Evolutionary conservation across 2,329 filamentous ascomycete species (phyloP), one percentile per base, ranked within the genome.

Genomic region (Epichloe baconii): DNA sequence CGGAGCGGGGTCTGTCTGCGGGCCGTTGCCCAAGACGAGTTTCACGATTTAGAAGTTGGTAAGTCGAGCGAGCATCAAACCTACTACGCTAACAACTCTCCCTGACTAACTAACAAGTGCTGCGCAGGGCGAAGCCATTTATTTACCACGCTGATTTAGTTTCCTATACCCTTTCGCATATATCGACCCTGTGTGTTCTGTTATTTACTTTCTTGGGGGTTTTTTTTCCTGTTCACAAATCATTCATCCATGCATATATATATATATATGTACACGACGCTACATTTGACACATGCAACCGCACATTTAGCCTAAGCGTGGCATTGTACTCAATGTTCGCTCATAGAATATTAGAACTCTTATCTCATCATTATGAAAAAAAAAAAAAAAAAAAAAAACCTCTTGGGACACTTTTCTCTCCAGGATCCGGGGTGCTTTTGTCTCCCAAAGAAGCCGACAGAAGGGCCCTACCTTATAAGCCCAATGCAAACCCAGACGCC

Each of bases 401-500:
- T 31, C 26, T 31, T 31, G 26, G 8, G 8, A 31, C 8, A 31
- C 8, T 31, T 31, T 31, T 31, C 26, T 31, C 26, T 31, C 8
- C 26, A 31, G 8, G 4, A 31, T 31, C 26, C 26, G 8, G 26
- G 21, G 21, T 34, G 23, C 23, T 34, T 35, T 7, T 5, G 26
- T 31, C 8, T 31, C 8, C 26, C 26, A 11, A 8, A 4, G 23
- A 26, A 26, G 23, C 23, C 3, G 1, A 31, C 3, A 4, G 3
- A 31, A 31, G 26, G 3, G 26, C 10, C 26, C 26, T 31, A 0
- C 23, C 41, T 42, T 63, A 63, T 54, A 73, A 52, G 6, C 66
- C 68, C 38, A 66, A 58, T 26, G 62, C 65, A 51, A 74, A 70
- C 4, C 59, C 58, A 51, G 65, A 58, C 15, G 67, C 64, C 44